Base-by-base conservation (phyloP, 2,329 filamentous ascomycete genomes). In the Trichoderma harzianum region DNA sequence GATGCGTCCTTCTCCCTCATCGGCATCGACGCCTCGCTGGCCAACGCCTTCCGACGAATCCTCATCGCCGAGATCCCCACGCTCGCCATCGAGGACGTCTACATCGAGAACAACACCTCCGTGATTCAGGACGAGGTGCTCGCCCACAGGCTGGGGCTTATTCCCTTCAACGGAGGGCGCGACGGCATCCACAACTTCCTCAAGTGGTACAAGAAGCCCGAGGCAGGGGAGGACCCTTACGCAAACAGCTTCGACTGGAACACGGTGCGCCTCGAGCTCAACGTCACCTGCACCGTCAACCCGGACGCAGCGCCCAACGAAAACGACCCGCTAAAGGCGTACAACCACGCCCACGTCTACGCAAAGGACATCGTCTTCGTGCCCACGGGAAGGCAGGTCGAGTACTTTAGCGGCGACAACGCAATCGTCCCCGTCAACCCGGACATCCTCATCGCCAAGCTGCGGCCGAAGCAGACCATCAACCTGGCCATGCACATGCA, bases 121-220 rank as follows among this genome's bases (percentile, higher is more conserved):
- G 94, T 99, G 43, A 96, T 99, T 78, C 95, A 98, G 81, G 96
- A 99, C 80, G 96, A 99, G 85, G 95, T 99, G 5, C 90, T 99
- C 66, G 92, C 95, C 18, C 93, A 96, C 81, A 89, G 96, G 58
- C 86, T 99, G 36, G 96, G 96, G 72, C 89, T 99, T 60, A 92
- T 99, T 69, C 96, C 97, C 21, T 91, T 99, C 76, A 92, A 91
- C 75, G 96, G 93, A 75, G 89, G 90, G 73, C 89, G 91, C 75
- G 87, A 92, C 70, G 95, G 93, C 66, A 86, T 99, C 70, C 85
- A 85, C 72, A 89, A 92, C 76, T 95, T 91, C 85, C 86, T 98
- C 84, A 91, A 90, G 80, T 97, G 93, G 91, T 94, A 89, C 82
- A 89, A 89, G 81, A 94, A 93, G 82, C 89, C 92, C 12, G 83